Base-by-base conservation (phyloP, 2,329 filamentous ascomycete genomes). In the Aspergillus chevalieri region DNA sequence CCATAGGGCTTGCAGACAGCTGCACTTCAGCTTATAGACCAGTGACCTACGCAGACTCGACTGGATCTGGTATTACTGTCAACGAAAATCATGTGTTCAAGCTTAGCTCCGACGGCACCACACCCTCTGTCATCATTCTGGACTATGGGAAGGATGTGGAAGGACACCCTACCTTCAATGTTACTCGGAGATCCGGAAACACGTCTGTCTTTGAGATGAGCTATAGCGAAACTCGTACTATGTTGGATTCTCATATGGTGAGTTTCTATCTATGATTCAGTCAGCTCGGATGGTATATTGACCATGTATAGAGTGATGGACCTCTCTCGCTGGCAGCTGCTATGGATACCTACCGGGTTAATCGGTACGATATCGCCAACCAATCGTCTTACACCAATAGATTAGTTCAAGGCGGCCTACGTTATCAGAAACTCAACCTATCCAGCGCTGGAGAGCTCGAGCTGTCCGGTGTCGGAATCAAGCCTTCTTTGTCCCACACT, bases 371-470 rank as follows among this genome's bases (percentile, higher is more conserved):
- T 47, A 58, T 71, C 45, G 63, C 59, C 6, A 48, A 47, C 3
- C 41, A 53, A 54, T 48, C 0, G 39, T 47, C n/a, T 53, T 22
- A 64, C 21, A 60, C 54, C 0, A 69, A 68, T 51, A 60, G 62
- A n/a, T 59, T 70, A 5, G 58, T 70, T n/a, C 67, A 69, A 52
- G 68, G 68, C 4, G 65, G 57, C 8, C 62, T 69, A 33, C 57
- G 67, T 5, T 71, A 70, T 50, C 67, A 71, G 52, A 68, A 69
- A 51, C 54, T 70, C 10, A 68, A 65, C 30, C 54, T 71, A 1
- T 66, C 63, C 1, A 63, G 61, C 2, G 47, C 60, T 1, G 67
- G 65, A 1, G 52, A 55, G 6, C 47, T 70, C 0, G 47, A 54
- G 1, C 49, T 70, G 0, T 52, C 52, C 0, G 58, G 56, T 19